phyloP scores from a whole-genome alignment of 441 rosid species.

The Metrosideros polymorpha region DNA sequence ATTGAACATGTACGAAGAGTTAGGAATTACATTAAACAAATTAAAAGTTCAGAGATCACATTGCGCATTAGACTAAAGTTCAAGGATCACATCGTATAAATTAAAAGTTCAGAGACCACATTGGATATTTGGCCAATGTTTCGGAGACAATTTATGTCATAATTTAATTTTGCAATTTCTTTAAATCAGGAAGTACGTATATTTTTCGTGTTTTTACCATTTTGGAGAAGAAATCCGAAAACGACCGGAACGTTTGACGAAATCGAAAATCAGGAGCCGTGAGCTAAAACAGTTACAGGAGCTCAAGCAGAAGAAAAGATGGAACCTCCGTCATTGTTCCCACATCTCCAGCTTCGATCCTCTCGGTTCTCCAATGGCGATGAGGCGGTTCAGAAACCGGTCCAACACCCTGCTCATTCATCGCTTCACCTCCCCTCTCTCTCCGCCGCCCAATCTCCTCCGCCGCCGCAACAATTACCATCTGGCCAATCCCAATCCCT shows the following conservation, averaged over 20 bases:
- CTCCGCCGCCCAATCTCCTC: neutral
- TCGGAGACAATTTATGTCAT: no score
- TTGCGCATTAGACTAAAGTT: no score
- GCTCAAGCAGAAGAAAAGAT: neutral
- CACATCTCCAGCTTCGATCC: neutral
- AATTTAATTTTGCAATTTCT: neutral
- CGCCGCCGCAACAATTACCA: neutral
- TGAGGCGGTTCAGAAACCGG: neutral
- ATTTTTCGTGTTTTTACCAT: neutral
- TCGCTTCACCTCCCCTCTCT: neutral
- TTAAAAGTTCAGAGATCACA: no score
- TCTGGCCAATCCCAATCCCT: neutral
- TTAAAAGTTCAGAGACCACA: no score
- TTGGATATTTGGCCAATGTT: no score
- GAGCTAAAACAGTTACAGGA: neutral
- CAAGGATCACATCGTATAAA: no score
- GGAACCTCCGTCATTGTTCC: neutral
- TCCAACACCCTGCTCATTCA: neutral
- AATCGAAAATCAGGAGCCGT: neutral
- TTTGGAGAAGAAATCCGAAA: neutral
- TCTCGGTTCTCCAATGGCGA: neutral
- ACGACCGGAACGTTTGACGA: neutral
- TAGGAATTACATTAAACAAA: no score
- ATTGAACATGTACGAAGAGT: no score
- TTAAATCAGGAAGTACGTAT: neutral